Evolutionary conservation across 768 basidiomycete genomes (phyloP), one percentile per base, ranked within the genome.

Genomic region (Leccinum broughii): DNA sequence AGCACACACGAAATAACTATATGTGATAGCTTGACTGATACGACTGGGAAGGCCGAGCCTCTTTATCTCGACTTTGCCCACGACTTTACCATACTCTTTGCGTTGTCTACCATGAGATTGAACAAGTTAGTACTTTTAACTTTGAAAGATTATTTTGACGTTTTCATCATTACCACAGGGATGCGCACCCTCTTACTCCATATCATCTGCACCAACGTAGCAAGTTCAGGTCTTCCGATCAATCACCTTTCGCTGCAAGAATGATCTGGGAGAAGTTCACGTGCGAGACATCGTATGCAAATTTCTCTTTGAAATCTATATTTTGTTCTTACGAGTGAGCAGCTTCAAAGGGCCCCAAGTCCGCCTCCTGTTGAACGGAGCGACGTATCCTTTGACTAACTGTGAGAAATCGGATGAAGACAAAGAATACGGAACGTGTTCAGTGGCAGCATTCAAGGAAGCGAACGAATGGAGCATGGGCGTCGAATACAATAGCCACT

Each of bases 181-280:
- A 78, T 59, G 56, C 58, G 1, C 61, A 51, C 1, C 70, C 72
- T 10, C 74, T 79, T n/a, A 62, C 65, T 39, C 56, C 76, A 0
- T 51, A 26, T 3, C 71, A 57, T 67, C 59, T 72, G 67, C 44
- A 65, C 60, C 6, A 49, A 37, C 41, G 62, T 39, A 73, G 80
- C 34, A 76, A 72, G 41, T 80, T 74, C 67, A 67, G 71, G 52
- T 78, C 71, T 15, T 75, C 77, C 3, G 26, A 63, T 9, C 77
- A 78, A 61, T 67, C 75, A 11, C 79, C 79, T 20, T 81, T 81
- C 56, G 78, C 67, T 22, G 78, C 78, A 32, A 71, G 69, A 35
- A 78, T 80, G 76, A 57, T 77, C n/a, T 80, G 77, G 77, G 79
- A 80, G 65, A 73, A 66, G 62, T 80, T 78, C 64, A 67, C 68